phyloP scores from a whole-genome alignment of 2,329 filamentous ascomycete genomes.

The Plectosphaerella sp. region DNA sequence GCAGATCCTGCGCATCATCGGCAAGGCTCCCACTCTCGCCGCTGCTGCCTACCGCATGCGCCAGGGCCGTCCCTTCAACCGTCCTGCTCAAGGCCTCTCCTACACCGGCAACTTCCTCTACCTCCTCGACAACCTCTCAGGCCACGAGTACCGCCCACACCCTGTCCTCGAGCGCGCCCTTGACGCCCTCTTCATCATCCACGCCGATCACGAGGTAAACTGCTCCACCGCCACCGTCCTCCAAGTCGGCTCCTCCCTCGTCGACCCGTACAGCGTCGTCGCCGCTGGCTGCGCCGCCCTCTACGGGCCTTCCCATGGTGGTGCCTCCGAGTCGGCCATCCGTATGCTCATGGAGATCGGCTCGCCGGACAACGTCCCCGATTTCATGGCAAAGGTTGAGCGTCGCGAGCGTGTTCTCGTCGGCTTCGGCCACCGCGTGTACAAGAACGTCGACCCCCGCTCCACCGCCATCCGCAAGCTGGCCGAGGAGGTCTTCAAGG shows the following conservation, averaged over 20 bases:
- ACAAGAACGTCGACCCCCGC: constrained; percentile 50
- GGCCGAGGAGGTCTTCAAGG: constrained; percentile 43
- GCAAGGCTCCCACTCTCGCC: constrained; percentile 45
- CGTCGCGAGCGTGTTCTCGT: constrained; percentile 45
- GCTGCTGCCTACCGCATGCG: constrained; percentile 49
- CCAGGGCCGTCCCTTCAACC: constrained; percentile 45
- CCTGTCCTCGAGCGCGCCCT: constrained; percentile 45
- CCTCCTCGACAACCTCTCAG: constrained; percentile 47
- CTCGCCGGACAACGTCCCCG: constrained; percentile 43
- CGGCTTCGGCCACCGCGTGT: constrained; percentile 51
- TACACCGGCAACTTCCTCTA: constrained; percentile 53
- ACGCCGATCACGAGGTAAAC: constrained; percentile 57
- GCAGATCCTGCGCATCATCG: constrained; percentile 47
- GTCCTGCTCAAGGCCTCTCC: constrained; percentile 38
- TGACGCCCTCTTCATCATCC: constrained; percentile 50
- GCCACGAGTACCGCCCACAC: constrained; percentile 41
- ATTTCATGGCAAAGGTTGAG: constrained; percentile 45
- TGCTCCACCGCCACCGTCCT: constrained; percentile 51
- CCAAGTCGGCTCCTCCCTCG: constrained; percentile 50
- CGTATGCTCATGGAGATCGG: constrained; percentile 49
- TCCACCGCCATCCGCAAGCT: constrained; percentile 43
- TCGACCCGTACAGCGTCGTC: constrained; percentile 51
- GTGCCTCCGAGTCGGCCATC: constrained; percentile 54
- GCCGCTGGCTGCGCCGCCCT: constrained; percentile 47
- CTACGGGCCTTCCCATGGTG: constrained; percentile 54